These are phyloP conservation scores for Histomonas meleagridis DNA, from an alignment of 208 protist genomes.

Conservation along the genomic window DNA sequence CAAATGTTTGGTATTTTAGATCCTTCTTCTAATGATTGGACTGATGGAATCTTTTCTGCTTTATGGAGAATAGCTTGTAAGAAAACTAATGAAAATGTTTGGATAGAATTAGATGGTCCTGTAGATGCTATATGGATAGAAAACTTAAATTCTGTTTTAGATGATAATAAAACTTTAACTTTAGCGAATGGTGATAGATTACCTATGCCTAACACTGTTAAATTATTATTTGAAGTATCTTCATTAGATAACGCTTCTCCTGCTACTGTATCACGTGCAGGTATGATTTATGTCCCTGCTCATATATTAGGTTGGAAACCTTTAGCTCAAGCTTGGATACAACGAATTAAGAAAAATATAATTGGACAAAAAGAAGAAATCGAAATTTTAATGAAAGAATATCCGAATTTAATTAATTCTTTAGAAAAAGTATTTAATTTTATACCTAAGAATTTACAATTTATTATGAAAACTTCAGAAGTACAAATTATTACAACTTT, in stretches of 20 bases:
- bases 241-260: constrained; percentile 92
- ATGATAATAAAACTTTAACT: constrained; percentile 95
- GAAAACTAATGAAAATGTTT: constrained; percentile 51
- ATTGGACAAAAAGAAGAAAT: not conserved
- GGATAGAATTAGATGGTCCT: constrained; percentile 88
- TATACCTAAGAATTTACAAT: constrained; percentile 32
- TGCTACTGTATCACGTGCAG: constrained; percentile 90
- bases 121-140: constrained; percentile 96
- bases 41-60: constrained; percentile 85
- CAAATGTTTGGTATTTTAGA: constrained; percentile 79
- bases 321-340: constrained; percentile 52
- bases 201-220: constrained; percentile 78
- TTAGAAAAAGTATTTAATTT: constrained; percentile 42
- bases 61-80: constrained; percentile 66
- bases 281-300: constrained; percentile 88
- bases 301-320: constrained; percentile 75
- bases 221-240: constrained; percentile 86
- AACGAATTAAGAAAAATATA: not conserved
- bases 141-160: constrained; percentile 93
- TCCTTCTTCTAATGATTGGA: constrained; percentile 84
- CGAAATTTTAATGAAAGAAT: not conserved
- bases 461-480: constrained; percentile 43
- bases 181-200: constrained; percentile 87
- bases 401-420: not conserved
- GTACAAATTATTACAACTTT: constrained; percentile 44